phyloP scores from a whole-genome alignment of 306 rosid species.

The Acacia melanoxylon region DNA sequence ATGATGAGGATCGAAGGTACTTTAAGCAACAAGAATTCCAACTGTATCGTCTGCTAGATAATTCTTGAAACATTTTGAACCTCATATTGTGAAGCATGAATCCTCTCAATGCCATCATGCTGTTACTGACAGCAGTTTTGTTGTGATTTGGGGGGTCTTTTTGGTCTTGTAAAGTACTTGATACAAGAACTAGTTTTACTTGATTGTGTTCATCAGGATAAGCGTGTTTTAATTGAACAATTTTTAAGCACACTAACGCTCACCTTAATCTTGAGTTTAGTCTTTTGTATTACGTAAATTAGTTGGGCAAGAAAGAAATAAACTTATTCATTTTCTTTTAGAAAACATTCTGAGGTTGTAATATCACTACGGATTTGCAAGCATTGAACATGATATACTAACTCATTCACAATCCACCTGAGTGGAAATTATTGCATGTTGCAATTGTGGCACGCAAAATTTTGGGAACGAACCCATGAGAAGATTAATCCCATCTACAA shows the following conservation, averaged over 20 bases:
- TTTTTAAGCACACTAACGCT: not conserved
- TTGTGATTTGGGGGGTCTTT: not conserved
- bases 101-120: not conserved
- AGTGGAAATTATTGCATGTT: not conserved
- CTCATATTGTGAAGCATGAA: not conserved
- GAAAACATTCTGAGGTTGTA: not conserved
- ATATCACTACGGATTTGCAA: not conserved
- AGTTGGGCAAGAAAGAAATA: not conserved
- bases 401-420: not conserved
- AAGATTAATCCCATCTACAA: not conserved
- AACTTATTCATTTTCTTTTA: not conserved
- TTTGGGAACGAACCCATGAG: not conserved
- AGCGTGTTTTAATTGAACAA: not conserved
- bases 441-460: not conserved
- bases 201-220: not conserved
- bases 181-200: not conserved
- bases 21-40: constrained; percentile 87
- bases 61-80: constrained; percentile 32
- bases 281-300: not conserved
- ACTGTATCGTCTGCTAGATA: constrained; percentile 61
- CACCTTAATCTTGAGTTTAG: not conserved
- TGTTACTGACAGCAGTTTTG: not conserved
- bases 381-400: not conserved
- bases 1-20: constrained; percentile 79
- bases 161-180: not conserved